Evolutionary conservation across 768 basidiomycete species (phyloP), one percentile per base, ranked within the genome.

Genomic region (Suillus sp.): DNA sequence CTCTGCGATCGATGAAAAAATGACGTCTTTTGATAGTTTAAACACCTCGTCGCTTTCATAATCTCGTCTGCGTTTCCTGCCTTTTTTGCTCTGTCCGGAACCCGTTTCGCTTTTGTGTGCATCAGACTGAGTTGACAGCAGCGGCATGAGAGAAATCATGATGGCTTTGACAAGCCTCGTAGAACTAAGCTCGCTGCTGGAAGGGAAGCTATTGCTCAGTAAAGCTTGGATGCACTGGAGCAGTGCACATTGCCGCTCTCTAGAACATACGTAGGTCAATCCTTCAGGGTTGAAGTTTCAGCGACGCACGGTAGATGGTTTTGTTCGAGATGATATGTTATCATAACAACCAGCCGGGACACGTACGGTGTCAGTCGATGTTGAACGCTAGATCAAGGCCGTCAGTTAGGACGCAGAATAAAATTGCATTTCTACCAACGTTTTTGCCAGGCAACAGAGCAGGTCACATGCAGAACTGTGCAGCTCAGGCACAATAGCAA

Each of bases 31-130:
- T 2, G 80, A 72, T 9, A 76, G 68, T 59, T 82, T 85, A 74
- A 95, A 86, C 6, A 89, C 76, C 68, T 90, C 91, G 60, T 91
- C 91, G 11, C 86, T 90, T 73, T 93, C 90, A 66, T 87, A 93
- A 14, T 81, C 87, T 25, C 86, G 83, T 22, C 83, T 80, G 53
- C 88, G 80, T 72, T 91, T 94, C 72, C 86, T 93, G 61, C 84
- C 83, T 68, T 85, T 87, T 70, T 79, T 86, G 16, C 69, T 78
- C 68, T 76, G 53, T 67, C 61, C 18, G 3, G 66, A 68, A 47
- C 69, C 64, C 18, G 63, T 40, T 14, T 67, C 73, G 30, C 61
- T 51, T 25, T 62, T 59, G 40, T 76, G 70, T 10, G 67, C 64
- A 10, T 80, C 78, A 3, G 78, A 63, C 30, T 78, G 74, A 5